phyloP scores from a whole-genome alignment of 179 eudicot genomes.

The Gypsophila paniculata region DNA sequence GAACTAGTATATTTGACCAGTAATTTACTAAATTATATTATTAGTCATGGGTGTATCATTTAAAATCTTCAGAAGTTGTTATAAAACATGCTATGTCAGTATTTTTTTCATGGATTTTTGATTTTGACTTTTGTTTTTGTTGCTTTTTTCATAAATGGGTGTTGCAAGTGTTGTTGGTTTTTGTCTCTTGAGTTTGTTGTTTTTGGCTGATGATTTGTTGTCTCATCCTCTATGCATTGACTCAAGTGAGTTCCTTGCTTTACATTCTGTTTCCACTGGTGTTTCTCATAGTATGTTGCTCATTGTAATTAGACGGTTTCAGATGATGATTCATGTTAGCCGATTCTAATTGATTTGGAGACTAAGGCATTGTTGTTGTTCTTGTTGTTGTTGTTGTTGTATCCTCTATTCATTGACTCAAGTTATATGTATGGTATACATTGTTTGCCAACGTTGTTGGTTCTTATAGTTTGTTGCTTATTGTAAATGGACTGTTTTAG shows the following conservation, averaged over 20 bases:
- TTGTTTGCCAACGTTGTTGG: no score
- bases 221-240: conserved; percentile 59
- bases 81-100: conserved; percentile 16
- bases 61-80: conserved; percentile 14
- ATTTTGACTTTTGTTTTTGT: conserved; percentile 12
- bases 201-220: conserved; percentile 34
- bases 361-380: no score
- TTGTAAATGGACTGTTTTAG: no score
- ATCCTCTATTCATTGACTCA: no score
- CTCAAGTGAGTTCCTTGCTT: conserved; percentile 47
- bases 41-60: background rate
- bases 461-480: no score
- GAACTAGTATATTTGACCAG: background rate
- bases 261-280: background rate
- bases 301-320: no score
- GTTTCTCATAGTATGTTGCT: no score
- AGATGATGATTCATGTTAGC: no score
- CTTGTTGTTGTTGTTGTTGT: no score
- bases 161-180: conserved; percentile 20
- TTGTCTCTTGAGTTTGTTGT: conserved; percentile 38
- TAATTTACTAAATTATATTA: background rate
- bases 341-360: no score
- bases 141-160: conserved; percentile 37
- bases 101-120: conserved; percentile 14
- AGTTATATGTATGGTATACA: no score